These are phyloP conservation scores for Aspergillus sp. DNA, from an alignment of 2,329 filamentous ascomycete genomes.

Conservation along the genomic window DNA sequence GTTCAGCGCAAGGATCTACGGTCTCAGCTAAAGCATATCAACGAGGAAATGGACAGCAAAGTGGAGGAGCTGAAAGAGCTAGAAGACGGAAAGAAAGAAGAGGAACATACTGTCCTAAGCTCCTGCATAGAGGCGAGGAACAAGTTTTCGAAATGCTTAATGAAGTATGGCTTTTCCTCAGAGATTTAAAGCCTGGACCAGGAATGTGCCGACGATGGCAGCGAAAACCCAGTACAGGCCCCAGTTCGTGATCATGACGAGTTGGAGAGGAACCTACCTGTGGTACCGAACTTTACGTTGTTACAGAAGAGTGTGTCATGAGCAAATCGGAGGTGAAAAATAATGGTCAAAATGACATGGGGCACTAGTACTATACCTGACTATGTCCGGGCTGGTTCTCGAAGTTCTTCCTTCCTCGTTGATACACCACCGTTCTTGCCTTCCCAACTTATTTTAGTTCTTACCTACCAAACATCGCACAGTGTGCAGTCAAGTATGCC, in stretches of 20 bases:
- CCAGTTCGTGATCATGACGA: constrained; percentile 54
- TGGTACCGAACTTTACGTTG: too few species aligned
- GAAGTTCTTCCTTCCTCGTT: too few species aligned
- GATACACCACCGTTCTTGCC: too few species aligned
- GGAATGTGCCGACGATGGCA: not conserved
- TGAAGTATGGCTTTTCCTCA: constrained; percentile 10
- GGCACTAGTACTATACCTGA: too few species aligned
- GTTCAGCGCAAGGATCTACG: not conserved
- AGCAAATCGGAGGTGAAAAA: too few species aligned
- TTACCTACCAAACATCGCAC: too few species aligned
- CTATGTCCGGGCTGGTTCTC: too few species aligned
- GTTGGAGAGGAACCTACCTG: constrained; percentile 57
- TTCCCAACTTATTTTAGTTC: too few species aligned
- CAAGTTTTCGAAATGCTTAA: constrained; percentile 5
- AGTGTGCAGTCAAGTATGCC: too few species aligned
- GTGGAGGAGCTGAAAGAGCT: constrained; percentile 40
- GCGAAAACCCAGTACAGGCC: constrained; percentile 52
- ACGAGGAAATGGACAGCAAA: constrained; percentile 21
- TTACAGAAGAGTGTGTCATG: too few species aligned
- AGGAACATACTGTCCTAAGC: constrained; percentile 32
- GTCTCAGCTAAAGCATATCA: not conserved
- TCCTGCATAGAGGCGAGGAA: constrained; percentile 14
- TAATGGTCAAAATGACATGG: too few species aligned
- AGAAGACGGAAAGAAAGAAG: constrained; percentile 14
- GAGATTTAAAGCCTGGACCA: constrained; percentile 5